Evolutionary conservation across 768 basidiomycete species (phyloP).

Genomic region (Fistulinella prunicolor): DNA sequence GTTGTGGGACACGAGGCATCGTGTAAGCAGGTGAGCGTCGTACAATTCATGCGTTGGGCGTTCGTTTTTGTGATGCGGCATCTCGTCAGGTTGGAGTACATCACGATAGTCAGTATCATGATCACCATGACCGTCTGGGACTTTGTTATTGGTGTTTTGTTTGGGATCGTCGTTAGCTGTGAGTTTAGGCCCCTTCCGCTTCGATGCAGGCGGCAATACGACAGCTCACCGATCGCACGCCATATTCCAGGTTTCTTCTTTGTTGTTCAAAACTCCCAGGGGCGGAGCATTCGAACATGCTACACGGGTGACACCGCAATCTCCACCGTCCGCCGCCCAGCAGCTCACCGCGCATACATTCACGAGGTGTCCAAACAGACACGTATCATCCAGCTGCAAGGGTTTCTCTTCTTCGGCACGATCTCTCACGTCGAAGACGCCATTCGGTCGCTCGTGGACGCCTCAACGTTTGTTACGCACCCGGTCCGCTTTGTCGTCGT

Average conservation of each 20-base stretch:
- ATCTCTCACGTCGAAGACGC: constrained; percentile 87
- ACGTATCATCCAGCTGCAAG: constrained; percentile 83
- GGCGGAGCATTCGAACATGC: constrained; percentile 78
- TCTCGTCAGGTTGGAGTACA: constrained; percentile 61
- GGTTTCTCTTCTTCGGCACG: constrained; percentile 93
- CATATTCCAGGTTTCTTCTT: constrained; percentile 76
- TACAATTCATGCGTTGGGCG: not conserved
- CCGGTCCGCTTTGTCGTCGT: constrained; percentile 90
- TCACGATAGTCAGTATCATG: constrained; percentile 84
- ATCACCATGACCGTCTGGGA: constrained; percentile 92
- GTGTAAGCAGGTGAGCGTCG: constrained; percentile 66
- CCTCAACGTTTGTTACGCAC: constrained; percentile 63
- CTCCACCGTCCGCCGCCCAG: constrained; percentile 89
- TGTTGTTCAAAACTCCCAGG: constrained; percentile 90
- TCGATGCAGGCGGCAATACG: not conserved
- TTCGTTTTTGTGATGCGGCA: constrained; percentile 1
- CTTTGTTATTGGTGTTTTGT: constrained; percentile 90
- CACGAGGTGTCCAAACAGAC: constrained; percentile 93
- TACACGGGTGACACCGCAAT: constrained; percentile 81
- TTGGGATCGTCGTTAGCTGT: constrained; percentile 92
- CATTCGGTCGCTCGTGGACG: constrained; percentile 71
- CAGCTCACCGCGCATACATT: constrained; percentile 83
- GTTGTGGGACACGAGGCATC: constrained; percentile 90
- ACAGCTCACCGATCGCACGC: not conserved
- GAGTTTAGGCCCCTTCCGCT: constrained; percentile 25